Base-by-base conservation (phyloP, 805 yeast genomes). In the Kazachstania kunashirensis region DNA sequence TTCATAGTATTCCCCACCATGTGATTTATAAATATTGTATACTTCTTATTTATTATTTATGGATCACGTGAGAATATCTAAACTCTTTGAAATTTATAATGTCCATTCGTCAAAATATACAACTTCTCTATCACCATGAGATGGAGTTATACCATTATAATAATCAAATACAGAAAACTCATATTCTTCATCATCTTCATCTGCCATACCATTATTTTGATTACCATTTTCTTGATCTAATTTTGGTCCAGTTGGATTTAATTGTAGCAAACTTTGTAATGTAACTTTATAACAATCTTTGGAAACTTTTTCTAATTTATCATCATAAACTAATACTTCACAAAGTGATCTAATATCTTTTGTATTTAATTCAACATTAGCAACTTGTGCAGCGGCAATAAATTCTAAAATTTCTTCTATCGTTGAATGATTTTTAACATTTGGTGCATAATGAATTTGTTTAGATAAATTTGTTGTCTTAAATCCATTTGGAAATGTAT, bases 281-380 rank as follows among this genome's bases (percentile, higher is more conserved):
- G 95, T 81, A 0, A 94, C 92, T 49, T 71, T 75, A 59, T 80
- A 89, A 30, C 77, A 71, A 45, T 78, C 77, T 20, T 73, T 65
- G 29, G 68, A 67, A 3, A 76, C 66, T 38, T 69, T 65, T 53
- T 86, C 96, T 34, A 92, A 55, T 56, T 79, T 82, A 49, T 86
- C 95, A 51, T 92, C 98, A 57, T 70, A 84, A 1, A 81, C 76
- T 31, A 92, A 63, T 12, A 92, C 96, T 45, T 86, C 94, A 57
- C 96, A 85, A 16, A 92, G 64, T 0, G 94, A 67, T 39, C 86
- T 67, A 33, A 92, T 78, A 55, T 92, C 94, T 25, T 72, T 66
- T 15, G 73, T 65, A 3, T 76, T 75, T 41, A 92, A 68, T 36
- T 88, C 95, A 15, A 85, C 88, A 25, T 80, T 75, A 8, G 96